These are phyloP conservation scores for Rubroboletus pulcherrimus DNA, from an alignment of 768 basidiomycete species.

Conservation along the genomic window DNA sequence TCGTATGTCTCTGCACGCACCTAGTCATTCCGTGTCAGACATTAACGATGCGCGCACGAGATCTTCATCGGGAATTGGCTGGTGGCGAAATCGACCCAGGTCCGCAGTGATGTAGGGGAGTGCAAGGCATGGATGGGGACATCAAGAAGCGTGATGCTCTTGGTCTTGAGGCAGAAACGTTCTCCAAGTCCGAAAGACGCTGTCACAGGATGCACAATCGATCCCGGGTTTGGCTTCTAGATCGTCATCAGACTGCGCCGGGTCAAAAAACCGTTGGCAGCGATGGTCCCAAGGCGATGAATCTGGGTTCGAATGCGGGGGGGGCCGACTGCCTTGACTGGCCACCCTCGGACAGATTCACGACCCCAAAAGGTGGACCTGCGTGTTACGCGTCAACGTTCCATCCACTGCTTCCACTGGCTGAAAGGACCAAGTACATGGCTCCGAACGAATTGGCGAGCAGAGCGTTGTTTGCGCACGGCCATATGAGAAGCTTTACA, in stretches of 20 bases:
- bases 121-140: conserved; percentile 11
- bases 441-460: conserved; percentile 1
- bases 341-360: neutral
- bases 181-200: conserved; percentile 22
- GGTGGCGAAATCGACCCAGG: conserved; percentile 12
- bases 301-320: neutral
- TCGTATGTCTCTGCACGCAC: conserved; percentile 12
- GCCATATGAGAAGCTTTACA: conserved; percentile 18
- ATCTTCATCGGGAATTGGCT: conserved; percentile 25
- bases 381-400: neutral
- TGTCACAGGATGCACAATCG: conserved; percentile 10
- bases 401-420: neutral
- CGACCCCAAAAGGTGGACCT: neutral
- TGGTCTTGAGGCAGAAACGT: conserved; percentile 26
- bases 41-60: conserved; percentile 17
- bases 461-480: conserved; percentile 13
- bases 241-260: conserved; percentile 6
- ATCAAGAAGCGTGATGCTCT: conserved; percentile 10
- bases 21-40: conserved; percentile 1
- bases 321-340: neutral
- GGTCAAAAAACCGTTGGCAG: conserved; percentile 3
- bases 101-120: conserved; percentile 24
- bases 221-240: neutral
- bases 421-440: neutral
- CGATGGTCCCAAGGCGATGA: neutral